Conservation (phyloP, 805 yeast species). For the Metschnikowia noctiluminum region DNA sequence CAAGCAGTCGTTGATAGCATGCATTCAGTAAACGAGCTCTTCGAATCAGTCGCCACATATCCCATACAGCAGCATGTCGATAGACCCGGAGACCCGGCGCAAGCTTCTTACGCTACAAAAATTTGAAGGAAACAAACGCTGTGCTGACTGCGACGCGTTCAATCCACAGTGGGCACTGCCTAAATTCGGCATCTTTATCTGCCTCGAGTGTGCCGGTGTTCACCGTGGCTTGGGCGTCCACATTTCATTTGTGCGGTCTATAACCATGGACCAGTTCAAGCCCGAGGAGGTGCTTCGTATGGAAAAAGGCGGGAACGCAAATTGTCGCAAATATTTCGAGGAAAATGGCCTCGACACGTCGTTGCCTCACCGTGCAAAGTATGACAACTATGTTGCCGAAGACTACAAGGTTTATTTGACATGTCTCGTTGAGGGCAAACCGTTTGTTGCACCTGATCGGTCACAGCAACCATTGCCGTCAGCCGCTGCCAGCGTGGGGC, state of each 20-base stretch:
- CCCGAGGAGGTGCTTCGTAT: conserved; percentile 84
- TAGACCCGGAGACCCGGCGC: conserved; percentile 90
- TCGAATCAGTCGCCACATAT: not conserved
- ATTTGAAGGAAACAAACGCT: conserved; percentile 76
- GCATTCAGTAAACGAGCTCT: too few species aligned
- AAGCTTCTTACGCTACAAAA: conserved; percentile 73
- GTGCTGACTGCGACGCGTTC: conserved; percentile 92
- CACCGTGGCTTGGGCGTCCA: conserved; percentile 97
- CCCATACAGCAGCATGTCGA: conserved; percentile 49
- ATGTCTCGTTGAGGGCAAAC: conserved; percentile 68
- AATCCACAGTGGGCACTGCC: conserved; percentile 99
- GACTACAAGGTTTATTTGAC: conserved; percentile 85
- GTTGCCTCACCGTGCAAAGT: conserved; percentile 69
- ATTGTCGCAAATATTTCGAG: conserved; percentile 64
- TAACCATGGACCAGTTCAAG: conserved; percentile 98
- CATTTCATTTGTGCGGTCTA: conserved; percentile 91
- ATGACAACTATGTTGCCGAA: conserved; percentile 87
- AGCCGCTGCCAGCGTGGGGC: not conserved
- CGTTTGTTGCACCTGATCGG: conserved; percentile 66
- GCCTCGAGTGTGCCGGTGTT: conserved; percentile 96
- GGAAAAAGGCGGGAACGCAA: conserved; percentile 92
- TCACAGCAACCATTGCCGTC: conserved; percentile 30
- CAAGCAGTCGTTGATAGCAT: not conserved
- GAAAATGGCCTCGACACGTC: conserved; percentile 65
- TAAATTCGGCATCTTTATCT: conserved; percentile 93